Percentiles rank a stretch among this genome's conserved stretches.
These are phyloP conservation scores for Pseudopithomyces chartarum DNA, from an alignment of 2,329 filamentous ascomycete genomes.

Conservation along the genomic window DNA sequence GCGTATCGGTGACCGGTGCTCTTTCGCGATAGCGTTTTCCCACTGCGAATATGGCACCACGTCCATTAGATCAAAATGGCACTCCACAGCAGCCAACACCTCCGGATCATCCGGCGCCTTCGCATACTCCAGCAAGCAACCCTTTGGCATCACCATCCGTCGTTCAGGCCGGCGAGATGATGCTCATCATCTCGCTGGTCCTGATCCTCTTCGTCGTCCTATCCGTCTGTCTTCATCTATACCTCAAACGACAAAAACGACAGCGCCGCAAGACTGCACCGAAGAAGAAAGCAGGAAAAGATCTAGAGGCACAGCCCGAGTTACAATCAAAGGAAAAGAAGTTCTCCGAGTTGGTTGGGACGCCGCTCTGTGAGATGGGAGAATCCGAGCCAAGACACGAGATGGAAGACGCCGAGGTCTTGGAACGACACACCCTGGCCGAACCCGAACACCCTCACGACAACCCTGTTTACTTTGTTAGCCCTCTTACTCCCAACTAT, in stretches of 20 bases:
- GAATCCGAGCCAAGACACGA: conserved; percentile 23
- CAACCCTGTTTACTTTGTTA: conserved; percentile 9
- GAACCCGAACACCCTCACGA: conserved; percentile 9
- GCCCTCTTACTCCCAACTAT: conserved; percentile 6
- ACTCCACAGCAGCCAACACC: conserved; percentile 4
- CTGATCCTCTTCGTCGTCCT: conserved; percentile 22
- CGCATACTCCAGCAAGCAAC: neutral
- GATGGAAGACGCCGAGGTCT: conserved; percentile 22
- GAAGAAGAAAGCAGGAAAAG: conserved; percentile 7
- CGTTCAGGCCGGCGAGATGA: conserved; percentile 21
- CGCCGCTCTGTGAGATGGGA: conserved; percentile 20
- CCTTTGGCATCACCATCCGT: conserved; percentile 11
- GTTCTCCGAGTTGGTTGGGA: conserved; percentile 17
- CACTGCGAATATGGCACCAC: conserved; percentile 10
- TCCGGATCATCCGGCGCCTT: neutral
- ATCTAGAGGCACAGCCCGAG: conserved; percentile 4
- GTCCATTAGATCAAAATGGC: conserved; percentile 14
- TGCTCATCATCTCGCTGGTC: conserved; percentile 24
- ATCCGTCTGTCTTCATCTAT: conserved; percentile 15
- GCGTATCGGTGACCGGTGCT: neutral
- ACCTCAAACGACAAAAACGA: conserved; percentile 15
- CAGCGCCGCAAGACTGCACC: conserved; percentile 7
- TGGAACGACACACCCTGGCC: conserved; percentile 9
- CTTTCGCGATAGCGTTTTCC: conserved; percentile 4
- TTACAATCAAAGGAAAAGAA: conserved; percentile 18